Conservation (phyloP, 495 filamentous ascomycete species). For the Thozetella sp. region DNA sequence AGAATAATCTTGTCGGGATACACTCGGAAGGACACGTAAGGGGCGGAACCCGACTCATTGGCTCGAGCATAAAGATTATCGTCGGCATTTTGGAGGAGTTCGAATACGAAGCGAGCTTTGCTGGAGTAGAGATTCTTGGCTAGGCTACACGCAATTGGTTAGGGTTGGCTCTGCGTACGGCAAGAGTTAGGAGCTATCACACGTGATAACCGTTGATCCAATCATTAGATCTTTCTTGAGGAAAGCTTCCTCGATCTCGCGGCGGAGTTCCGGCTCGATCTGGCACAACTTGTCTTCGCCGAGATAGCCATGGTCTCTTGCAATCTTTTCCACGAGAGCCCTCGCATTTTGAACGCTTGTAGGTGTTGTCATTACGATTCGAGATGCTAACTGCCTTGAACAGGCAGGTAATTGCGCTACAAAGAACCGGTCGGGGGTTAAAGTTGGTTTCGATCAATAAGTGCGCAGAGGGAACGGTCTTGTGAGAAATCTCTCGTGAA, state of each 20-base stretch:
- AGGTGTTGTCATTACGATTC: no score
- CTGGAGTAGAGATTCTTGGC: slow-evolving; percentile 38
- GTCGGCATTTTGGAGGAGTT: slow-evolving; percentile 46
- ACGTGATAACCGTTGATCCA: slow-evolving; percentile 32
- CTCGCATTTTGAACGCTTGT: no score
- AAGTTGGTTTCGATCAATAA: no score
- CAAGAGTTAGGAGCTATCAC: slow-evolving; percentile 12
- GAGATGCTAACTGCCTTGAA: no score
- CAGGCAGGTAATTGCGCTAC: no score
- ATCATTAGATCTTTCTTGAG: slow-evolving; percentile 27
- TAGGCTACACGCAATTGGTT: slow-evolving; percentile 28
- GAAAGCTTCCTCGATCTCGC: slow-evolving; percentile 25
- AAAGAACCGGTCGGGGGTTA: no score
- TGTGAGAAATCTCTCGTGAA: no score
- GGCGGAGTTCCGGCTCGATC: slow-evolving; percentile 22
- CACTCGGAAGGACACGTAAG: slow-evolving; percentile 33
- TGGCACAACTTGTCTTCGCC: slow-evolving; percentile 15
- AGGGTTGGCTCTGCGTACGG: no score
- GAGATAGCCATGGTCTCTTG: slow-evolving; percentile 23
- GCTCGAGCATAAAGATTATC: slow-evolving; percentile 34
- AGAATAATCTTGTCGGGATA: slow-evolving; percentile 29
- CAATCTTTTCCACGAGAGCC: slow-evolving; percentile 21
- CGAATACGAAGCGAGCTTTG: slow-evolving; percentile 37
- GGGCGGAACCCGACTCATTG: slow-evolving; percentile 6
- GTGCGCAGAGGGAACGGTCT: no score